phyloP scores from a whole-genome alignment of 306 rosid genomes.

The Herpetospermum pedunculosum region DNA sequence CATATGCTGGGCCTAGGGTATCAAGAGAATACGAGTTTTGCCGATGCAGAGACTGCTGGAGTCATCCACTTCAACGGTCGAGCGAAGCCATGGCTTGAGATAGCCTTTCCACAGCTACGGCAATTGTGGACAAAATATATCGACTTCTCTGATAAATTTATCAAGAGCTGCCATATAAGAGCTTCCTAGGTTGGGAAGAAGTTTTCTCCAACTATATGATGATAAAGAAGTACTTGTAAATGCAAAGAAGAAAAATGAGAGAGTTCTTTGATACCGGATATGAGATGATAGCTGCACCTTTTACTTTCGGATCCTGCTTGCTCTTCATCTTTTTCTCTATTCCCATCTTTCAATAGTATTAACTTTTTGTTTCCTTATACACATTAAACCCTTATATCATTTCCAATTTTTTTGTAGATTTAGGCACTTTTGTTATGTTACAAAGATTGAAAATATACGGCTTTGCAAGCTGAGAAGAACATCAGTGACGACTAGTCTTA shows the following conservation, averaged over 20 bases:
- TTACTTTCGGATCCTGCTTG: constrained; percentile 22
- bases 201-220: constrained; percentile 13
- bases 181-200: constrained; percentile 37
- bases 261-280: constrained; percentile 13
- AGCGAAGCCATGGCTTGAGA: constrained; percentile 98
- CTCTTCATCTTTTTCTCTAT: constrained; percentile 23
- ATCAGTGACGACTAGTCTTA: neutral
- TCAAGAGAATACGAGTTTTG: constrained; percentile 71
- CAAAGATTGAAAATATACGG: neutral
- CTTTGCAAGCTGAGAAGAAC: neutral
- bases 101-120: constrained; percentile 72
- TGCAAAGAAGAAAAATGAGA: constrained; percentile 24
- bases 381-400: constrained; percentile 13
- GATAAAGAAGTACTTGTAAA: constrained; percentile 26
- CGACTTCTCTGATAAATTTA: constrained; percentile 81
- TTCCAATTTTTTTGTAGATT: constrained; percentile 1
- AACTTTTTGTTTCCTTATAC: neutral
- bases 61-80: constrained; percentile 94
- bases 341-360: constrained; percentile 25
- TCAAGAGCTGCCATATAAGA: constrained; percentile 77
- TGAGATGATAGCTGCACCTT: neutral
- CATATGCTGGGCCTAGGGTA: constrained; percentile 96
- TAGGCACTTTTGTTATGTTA: neutral
- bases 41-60: constrained; percentile 63
- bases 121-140: constrained; percentile 74